A percentile compares a stretch with the other conserved stretches of the same genome.
phyloP scores from a whole-genome alignment of 257 asterid genomes.

The Handroanthus guayacan region DNA sequence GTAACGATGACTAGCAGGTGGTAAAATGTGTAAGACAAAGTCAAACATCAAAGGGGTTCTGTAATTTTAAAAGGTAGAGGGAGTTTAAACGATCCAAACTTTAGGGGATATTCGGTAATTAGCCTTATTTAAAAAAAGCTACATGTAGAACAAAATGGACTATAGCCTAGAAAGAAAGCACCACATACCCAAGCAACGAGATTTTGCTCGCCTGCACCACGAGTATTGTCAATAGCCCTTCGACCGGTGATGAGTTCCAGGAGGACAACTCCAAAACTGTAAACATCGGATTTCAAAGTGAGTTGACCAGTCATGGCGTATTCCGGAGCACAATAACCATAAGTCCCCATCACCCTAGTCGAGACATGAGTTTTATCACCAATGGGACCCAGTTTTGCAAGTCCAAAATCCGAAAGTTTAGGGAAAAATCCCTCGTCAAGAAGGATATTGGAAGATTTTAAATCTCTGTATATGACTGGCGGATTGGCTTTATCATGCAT shows the following conservation, averaged over 20 bases:
- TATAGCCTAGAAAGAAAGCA: neutral
- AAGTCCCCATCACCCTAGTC: constrained; percentile 98
- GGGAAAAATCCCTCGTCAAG: constrained; percentile 92
- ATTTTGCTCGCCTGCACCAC: constrained; percentile 86
- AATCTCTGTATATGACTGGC: constrained; percentile 80
- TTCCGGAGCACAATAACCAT: constrained; percentile 98
- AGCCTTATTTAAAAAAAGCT: too few relatives aligned
- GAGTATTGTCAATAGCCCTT: constrained; percentile 83
- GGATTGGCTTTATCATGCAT: constrained; percentile 69
- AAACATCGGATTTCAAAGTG: constrained; percentile 93
- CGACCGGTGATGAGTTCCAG: constrained; percentile 96
- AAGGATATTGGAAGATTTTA: constrained; percentile 93
- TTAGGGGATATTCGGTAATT: too few relatives aligned
- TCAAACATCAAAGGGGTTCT: too few relatives aligned
- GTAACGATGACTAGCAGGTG: too few relatives aligned
- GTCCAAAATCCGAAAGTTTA: constrained; percentile 94
- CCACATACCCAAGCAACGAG: constrained; percentile 96
- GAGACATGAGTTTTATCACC: constrained; percentile 99
- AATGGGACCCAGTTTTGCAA: constrained; percentile 95
- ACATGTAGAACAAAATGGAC: neutral
- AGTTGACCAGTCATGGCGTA: constrained; percentile 99
- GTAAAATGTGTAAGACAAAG: too few relatives aligned
- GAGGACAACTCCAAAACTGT: constrained; percentile 97
- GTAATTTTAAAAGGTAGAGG: too few relatives aligned
- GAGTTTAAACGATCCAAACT: too few relatives aligned